Evolutionary conservation across 192 early-diverging fungal species (phyloP).

Genomic region (Backusella tarrabulga): DNA sequence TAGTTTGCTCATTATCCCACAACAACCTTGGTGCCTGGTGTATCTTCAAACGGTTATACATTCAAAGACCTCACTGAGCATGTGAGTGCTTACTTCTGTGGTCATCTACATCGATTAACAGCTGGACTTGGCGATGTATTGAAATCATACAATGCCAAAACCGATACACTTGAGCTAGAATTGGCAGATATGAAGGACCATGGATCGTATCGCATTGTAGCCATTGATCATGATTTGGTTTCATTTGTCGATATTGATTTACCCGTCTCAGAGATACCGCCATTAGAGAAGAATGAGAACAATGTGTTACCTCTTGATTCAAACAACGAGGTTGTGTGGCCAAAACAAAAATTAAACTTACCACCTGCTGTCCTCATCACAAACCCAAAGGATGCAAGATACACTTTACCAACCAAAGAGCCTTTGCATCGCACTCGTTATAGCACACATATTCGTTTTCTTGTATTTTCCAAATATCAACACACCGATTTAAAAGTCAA

Average conservation of each 20-base stretch:
- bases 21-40: constrained; percentile 72
- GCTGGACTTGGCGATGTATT: constrained; percentile 55
- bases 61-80: constrained; percentile 57
- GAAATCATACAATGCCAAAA: constrained; percentile 56
- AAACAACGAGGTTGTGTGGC: constrained; percentile 15
- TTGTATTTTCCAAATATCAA: constrained; percentile 62
- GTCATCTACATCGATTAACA: constrained; percentile 80
- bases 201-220: constrained; percentile 77
- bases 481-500: constrained; percentile 36
- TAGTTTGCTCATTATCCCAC: constrained; percentile 77
- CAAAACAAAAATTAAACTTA: constrained; percentile 24
- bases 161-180: constrained; percentile 79
- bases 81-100: constrained; percentile 79
- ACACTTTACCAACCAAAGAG: constrained; percentile 64
- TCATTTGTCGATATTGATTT: constrained; percentile 75
- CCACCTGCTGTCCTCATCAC: constrained; percentile 83
- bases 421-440: constrained; percentile 57
- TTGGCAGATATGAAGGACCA: constrained; percentile 88
- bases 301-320: constrained; percentile 13
- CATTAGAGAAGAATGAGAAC: background rate
- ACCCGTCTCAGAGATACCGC: constrained; percentile 49
- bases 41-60: constrained; percentile 48
- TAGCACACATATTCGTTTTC: constrained; percentile 71
- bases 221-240: constrained; percentile 83
- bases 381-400: constrained; percentile 84